phyloP scores from a whole-genome alignment of 148 eudicot genomes.

The Spergularia marina region DNA sequence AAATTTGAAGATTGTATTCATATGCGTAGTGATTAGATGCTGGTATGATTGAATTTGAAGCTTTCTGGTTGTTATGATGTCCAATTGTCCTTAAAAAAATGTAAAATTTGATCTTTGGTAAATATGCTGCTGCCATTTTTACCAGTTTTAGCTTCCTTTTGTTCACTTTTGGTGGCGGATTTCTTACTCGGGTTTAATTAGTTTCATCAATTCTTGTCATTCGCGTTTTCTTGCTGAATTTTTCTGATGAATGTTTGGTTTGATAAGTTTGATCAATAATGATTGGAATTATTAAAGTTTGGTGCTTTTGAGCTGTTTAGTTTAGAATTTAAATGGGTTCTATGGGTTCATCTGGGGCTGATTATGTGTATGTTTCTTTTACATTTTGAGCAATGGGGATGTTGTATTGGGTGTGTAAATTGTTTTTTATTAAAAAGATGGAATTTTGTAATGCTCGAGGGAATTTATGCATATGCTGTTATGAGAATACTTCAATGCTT shows the following conservation, averaged over 20 bases:
- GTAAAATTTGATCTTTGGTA: too few species aligned
- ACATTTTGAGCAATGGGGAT: background rate
- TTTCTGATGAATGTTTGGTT: too few species aligned
- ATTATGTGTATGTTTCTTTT: too few species aligned
- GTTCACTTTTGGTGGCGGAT: background rate
- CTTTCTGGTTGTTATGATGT: background rate
- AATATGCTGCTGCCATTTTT: too few species aligned
- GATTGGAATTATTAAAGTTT: background rate
- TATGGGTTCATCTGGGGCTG: too few species aligned
- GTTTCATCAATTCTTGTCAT: too few species aligned
- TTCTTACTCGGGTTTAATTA: too few species aligned
- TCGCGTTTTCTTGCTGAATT: too few species aligned
- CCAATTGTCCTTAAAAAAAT: background rate
- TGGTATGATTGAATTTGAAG: background rate
- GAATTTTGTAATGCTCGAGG: background rate
- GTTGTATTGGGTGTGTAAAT: background rate
- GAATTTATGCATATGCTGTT: background rate
- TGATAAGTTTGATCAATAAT: too few species aligned
- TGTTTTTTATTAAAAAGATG: background rate
- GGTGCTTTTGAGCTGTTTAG: background rate
- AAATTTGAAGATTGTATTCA: too few species aligned
- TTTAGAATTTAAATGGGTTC: background rate
- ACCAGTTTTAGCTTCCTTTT: background rate
- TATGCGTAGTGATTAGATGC: too few species aligned
- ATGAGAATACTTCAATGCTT: slow-evolving; percentile 12